Base-by-base conservation (phyloP, 192 early-diverging fungal genomes). In the Endogone sp. region DNA sequence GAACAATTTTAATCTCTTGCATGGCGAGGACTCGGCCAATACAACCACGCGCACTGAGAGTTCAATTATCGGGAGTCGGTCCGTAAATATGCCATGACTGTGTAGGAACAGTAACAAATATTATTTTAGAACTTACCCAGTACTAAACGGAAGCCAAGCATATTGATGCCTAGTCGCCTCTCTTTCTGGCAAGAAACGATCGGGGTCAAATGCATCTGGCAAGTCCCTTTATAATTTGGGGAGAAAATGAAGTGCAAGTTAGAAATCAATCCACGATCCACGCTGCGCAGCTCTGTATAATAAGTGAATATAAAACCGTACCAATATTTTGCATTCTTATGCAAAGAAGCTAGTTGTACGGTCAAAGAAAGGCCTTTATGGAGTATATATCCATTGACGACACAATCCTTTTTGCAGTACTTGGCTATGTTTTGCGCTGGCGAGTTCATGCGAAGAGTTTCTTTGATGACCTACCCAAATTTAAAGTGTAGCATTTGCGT, bases 21-120 rank as follows among this genome's bases (percentile, higher is more conserved):
- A 89, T 49, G 31, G 87, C 84, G 72, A 89, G 82, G 60, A 80
- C 81, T 58, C 82, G 72, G n/a, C 87, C 87, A 62, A 89, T 83
- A 62, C 87, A 89, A 4, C 74, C 71, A 16, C 85, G 76, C 22
- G 72, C 71, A 31, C 85, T 83, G 20, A 54, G 55, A 56, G 11
- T 56, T 13, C n/a, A 56, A 56, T n/a, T 13, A 56, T 56, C 11
- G 55, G n/a, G 55, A 56, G 11, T 11, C 11, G n/a, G 11, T 13
- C 55, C 55, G n/a, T 56, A 11, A 56, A 56, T 56, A 56, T 56
- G 55, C 55, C 11, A 56, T n/a, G n/a, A n/a, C n/a, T n/a, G n/a
- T n/a, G n/a, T n/a, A n/a, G n/a, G n/a, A n/a, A n/a, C n/a, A n/a
- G n/a, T n/a, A n/a, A n/a, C n/a, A n/a, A n/a, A n/a, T n/a, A n/a